phyloP scores from a whole-genome alignment of 2,329 filamentous ascomycete species.

The Talaromyces marneffei region DNA sequence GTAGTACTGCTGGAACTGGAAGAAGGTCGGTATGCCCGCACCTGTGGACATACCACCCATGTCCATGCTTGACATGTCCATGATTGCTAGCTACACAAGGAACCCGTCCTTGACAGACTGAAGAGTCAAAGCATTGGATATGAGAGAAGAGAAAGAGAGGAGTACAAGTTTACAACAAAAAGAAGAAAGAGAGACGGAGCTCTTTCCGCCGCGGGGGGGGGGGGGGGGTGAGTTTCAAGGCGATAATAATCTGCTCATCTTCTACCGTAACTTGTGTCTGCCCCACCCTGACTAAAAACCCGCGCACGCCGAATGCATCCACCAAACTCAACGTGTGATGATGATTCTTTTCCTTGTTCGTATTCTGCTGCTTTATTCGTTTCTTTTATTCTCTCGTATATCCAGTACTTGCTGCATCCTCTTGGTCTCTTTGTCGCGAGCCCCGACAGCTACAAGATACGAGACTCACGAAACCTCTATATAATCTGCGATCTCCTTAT shows the following conservation, averaged over 20 bases:
- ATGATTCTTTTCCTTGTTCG: not conserved
- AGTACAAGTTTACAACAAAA: no score
- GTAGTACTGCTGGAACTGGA: constrained; percentile 48
- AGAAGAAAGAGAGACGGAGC: not conserved
- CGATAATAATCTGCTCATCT: constrained; percentile 5
- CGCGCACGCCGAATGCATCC: constrained; percentile 8
- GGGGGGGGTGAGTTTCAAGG: not conserved
- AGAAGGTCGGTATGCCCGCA: constrained; percentile 40
- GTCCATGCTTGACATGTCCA: constrained; percentile 19
- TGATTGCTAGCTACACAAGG: not conserved
- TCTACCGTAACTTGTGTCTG: not conserved
- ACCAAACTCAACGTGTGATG: not conserved
- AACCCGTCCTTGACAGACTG: not conserved
- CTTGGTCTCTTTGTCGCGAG: not conserved
- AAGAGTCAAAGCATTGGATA: not conserved
- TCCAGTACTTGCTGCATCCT: not conserved
- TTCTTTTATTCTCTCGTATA: not conserved
- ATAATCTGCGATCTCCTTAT: not conserved
- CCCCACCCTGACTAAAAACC: constrained; percentile 3
- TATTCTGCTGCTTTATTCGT: not conserved
- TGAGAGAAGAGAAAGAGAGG: not conserved
- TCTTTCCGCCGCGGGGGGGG: not conserved
- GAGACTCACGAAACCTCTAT: not conserved
- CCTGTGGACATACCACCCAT: constrained; percentile 40
- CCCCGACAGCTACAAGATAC: not conserved